phyloP scores from a whole-genome alignment of 495 filamentous ascomycete genomes.

The Aspergillus leporis region DNA sequence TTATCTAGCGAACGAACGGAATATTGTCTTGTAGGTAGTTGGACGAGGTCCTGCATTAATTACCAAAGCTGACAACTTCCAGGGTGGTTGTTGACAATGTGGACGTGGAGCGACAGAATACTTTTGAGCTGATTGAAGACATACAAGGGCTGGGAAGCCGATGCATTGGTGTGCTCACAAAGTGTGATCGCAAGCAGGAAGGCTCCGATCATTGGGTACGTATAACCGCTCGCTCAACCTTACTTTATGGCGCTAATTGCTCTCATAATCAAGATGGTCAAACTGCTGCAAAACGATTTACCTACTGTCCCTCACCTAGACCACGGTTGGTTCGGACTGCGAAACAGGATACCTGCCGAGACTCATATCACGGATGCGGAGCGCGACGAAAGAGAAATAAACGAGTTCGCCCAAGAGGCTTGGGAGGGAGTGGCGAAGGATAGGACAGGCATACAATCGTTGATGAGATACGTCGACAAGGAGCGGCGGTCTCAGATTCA shows the following conservation, averaged over 20 bases:
- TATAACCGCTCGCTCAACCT: too few relatives aligned
- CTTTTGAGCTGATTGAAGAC: neutral
- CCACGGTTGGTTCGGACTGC: constrained; percentile 11
- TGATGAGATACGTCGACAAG: constrained; percentile 10
- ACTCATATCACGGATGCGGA: neutral
- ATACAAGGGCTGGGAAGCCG: neutral
- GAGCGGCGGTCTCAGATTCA: constrained; percentile 9
- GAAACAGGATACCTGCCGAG: constrained; percentile 6
- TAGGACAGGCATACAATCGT: neutral
- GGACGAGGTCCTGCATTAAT: too few relatives aligned
- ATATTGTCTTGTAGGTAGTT: constrained; percentile 10
- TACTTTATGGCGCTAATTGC: neutral
- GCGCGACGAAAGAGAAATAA: constrained; percentile 3
- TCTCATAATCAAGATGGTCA: neutral
- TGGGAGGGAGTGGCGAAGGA: constrained; percentile 4
- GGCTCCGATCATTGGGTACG: constrained; percentile 6
- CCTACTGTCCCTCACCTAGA: constrained; percentile 1
- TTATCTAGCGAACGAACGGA: constrained; percentile 8
- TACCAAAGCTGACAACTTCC: neutral
- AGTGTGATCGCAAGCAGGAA: constrained; percentile 9
- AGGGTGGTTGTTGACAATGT: constrained; percentile 10
- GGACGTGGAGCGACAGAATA: constrained; percentile 6
- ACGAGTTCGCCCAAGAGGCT: neutral
- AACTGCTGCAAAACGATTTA: constrained; percentile 7
- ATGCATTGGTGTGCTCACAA: constrained; percentile 4